phyloP scores from a whole-genome alignment of 257 asterid genomes.

The Oldenlandia corymbosa region DNA sequence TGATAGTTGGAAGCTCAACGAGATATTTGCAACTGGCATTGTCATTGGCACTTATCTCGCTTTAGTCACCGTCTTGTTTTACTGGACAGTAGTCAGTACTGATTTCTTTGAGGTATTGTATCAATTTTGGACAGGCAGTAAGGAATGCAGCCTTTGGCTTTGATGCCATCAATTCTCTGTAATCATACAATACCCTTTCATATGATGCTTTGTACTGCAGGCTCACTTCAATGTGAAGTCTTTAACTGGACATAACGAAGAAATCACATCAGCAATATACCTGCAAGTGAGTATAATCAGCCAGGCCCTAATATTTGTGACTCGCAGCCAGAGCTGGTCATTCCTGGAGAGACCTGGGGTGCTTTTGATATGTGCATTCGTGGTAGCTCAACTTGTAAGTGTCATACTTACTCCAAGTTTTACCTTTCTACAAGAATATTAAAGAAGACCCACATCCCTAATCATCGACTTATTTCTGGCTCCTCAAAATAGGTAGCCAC shows the following conservation, averaged over 20 bases:
- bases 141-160: no score
- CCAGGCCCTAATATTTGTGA: constrained; percentile 26
- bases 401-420: no score
- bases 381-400: constrained; percentile 28
- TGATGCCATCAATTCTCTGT: no score
- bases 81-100: constrained; percentile 18
- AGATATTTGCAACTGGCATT: constrained; percentile 29
- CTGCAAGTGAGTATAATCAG: constrained; percentile 31
- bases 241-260: constrained; percentile 16
- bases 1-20: constrained; percentile 27
- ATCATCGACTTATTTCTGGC: no score
- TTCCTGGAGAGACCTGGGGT: constrained; percentile 30
- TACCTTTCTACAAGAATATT: no score
- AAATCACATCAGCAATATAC: constrained; percentile 27
- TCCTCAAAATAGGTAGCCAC: constrained; percentile 22
- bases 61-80: constrained; percentile 22
- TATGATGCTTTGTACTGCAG: constrained; percentile 6
- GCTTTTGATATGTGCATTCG: constrained; percentile 27
- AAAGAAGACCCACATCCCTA: no score
- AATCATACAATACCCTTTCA: no score
- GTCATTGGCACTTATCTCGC: constrained; percentile 28
- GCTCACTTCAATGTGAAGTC: constrained; percentile 25
- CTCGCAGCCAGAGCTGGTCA: constrained; percentile 31
- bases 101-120: constrained; percentile 22
- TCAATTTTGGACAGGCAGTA: no score